A percentile compares a stretch with the other conserved stretches of the same genome.
Conservation (phyloP, 2,329 filamentous ascomycete genomes). For the Graphilbum ipis-grandicollis region DNA sequence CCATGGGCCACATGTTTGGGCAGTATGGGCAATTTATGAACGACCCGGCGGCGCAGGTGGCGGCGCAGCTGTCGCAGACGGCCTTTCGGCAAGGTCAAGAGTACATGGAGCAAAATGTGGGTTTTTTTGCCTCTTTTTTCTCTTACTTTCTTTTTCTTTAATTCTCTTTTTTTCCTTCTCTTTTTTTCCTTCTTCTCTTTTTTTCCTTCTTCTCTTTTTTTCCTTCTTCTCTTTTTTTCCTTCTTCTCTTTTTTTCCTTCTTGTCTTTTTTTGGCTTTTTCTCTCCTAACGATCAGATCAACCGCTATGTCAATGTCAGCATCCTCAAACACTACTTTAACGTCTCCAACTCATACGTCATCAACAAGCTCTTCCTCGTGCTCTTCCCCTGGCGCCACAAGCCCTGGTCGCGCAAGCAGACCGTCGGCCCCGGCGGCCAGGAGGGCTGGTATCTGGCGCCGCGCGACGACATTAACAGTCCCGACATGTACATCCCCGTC, state of each 20-base stretch:
- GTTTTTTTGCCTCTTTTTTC: not conserved
- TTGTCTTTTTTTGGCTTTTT: not conserved
- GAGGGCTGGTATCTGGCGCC: conserved; percentile 75
- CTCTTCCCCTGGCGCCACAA: conserved; percentile 96
- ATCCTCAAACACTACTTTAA: conserved; percentile 97
- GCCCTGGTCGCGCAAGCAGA: conserved; percentile 87
- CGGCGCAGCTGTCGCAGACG: conserved; percentile 82
- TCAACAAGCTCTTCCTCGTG: conserved; percentile 83
- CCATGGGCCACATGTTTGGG: conserved; percentile 38
- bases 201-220: not conserved
- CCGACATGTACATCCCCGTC: conserved; percentile 98
- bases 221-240: not conserved
- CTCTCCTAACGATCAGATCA: conserved; percentile 21
- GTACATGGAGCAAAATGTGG: conserved; percentile 89
- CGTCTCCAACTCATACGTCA: conserved; percentile 91
- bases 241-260: not conserved
- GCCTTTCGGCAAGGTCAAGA: conserved; percentile 85
- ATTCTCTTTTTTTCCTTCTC: not conserved
- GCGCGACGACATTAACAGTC: conserved; percentile 88
- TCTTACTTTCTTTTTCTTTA: not conserved
- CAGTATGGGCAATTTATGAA: conserved; percentile 88
- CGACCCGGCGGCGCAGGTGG: conserved; percentile 88
- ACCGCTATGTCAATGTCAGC: conserved; percentile 75
- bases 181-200: not conserved
- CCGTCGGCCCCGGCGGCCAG: conserved; percentile 50